Evolutionary conservation across 208 protist species (phyloP), one percentile per base, ranked within the genome.

Genomic region (Leishmania braziliensis): DNA sequence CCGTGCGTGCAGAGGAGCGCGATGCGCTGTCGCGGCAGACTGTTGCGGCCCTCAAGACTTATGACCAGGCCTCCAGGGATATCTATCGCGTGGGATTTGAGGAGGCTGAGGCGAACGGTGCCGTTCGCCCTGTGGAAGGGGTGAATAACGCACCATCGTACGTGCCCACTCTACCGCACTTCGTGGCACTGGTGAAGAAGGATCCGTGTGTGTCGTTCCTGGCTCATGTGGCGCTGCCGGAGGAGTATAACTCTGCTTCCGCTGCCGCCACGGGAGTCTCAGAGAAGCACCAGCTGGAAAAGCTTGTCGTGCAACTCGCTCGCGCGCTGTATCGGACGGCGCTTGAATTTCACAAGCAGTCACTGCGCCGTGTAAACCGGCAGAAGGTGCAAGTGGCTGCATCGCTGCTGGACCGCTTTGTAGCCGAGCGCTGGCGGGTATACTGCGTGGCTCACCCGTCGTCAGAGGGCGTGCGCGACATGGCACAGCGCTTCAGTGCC

Each of bases 341-440:
- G 43, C 70, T 96, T 18, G 88, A 96, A 63, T 97, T 90, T 75
- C 86, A 93, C 84, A 89, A 93, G 75, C 87, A 95, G 73, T 71
- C 62, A 0, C 62, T 95, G 20, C 86, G 94, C 33, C 88, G 92
- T 18, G 84, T 96, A n/a, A 93, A 95, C 69, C 86, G 79, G 26
- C 94, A 97, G 74, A 96, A 96, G 85, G 90, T 94, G 51, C 87
- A 90, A 53, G 91, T 97, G 23, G 91, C 92, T 8, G 92, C 92
- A 5, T 76, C 92, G 51, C 83, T 95, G 51, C 85, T 97, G 29
- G 94, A 97, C 71, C 78, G 65, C 60, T 95, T 95, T 78, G 89
- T 95, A 26, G 18, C 60, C 60, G 82, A 93, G 75, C 86, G 83
- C 83, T 78, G 58, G 73, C 75, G 53, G 8, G 18, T 60, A 12